Evolutionary conservation across 441 rosid genomes (phyloP).

Genomic region (Mallotus repandus): DNA sequence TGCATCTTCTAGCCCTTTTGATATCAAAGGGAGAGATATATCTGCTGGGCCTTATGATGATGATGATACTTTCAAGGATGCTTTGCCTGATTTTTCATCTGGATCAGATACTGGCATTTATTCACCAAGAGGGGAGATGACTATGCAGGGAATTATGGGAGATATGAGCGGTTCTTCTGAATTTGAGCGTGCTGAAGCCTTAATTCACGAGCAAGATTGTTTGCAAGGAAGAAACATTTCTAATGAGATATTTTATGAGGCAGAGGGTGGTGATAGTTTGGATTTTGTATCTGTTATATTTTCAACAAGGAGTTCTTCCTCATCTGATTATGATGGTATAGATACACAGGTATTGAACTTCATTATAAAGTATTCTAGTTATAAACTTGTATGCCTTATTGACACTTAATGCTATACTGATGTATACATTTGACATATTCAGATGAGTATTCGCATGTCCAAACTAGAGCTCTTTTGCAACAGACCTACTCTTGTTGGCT

Average conservation of each 20-base stretch:
- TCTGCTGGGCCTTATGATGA: constrained; percentile 58
- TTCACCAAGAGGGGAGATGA: constrained; percentile 48
- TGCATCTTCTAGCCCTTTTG: constrained; percentile 37
- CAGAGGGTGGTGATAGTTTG: constrained; percentile 64
- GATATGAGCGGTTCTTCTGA: constrained; percentile 42
- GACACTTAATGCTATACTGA: constrained; percentile 31
- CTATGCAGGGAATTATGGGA: constrained; percentile 42
- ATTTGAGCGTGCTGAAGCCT: constrained; percentile 54
- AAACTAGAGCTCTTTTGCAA: constrained; percentile 92
- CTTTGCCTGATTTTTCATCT: constrained; percentile 84
- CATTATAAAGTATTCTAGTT: constrained; percentile 23
- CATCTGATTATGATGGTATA: constrained; percentile 84
- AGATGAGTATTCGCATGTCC: constrained; percentile 99
- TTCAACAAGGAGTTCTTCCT: constrained; percentile 70
- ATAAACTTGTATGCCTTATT: background rate
- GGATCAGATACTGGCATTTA: constrained; percentile 53
- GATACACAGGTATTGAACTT: constrained; percentile 77
- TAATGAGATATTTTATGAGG: constrained; percentile 87
- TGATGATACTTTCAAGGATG: constrained; percentile 87
- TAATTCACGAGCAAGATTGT: constrained; percentile 47
- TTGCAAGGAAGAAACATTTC: constrained; percentile 55
- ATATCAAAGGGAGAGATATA: constrained; percentile 43
- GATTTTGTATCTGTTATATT: constrained; percentile 92
- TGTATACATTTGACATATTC: constrained; percentile 37
- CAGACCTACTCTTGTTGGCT: constrained; percentile 95